A percentile compares a stretch with the other conserved stretches of the same genome.
Conservation (phyloP, 2,329 filamentous ascomycete species). For the Cercospora beticola region DNA sequence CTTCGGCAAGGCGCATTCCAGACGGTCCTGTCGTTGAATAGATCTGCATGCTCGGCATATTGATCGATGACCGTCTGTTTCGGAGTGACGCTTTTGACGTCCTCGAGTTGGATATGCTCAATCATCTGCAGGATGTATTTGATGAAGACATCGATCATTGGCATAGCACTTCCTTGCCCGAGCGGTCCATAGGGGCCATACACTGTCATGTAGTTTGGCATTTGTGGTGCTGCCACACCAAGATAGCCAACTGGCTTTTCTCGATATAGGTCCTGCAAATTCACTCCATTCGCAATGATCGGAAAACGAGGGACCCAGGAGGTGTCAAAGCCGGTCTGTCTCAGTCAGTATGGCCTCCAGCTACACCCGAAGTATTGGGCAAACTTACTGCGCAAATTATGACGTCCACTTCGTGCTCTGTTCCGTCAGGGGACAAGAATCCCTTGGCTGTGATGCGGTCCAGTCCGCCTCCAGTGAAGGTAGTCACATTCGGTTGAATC, state of each 20-base stretch:
- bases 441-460: slow-evolving; percentile 44
- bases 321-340: slow-evolving; percentile 35
- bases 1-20: slow-evolving; percentile 17
- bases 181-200: slow-evolving; percentile 28
- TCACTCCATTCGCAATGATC: slow-evolving; percentile 36
- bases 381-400: slow-evolving; percentile 49
- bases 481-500: neutral
- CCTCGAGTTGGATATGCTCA: slow-evolving; percentile 19
- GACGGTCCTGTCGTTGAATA: slow-evolving; percentile 43
- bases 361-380: neutral
- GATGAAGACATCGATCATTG: slow-evolving; percentile 30
- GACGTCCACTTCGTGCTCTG: slow-evolving; percentile 41
- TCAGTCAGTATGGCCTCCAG: neutral
- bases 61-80: slow-evolving; percentile 31
- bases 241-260: slow-evolving; percentile 34
- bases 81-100: slow-evolving; percentile 25
- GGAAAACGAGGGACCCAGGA: slow-evolving; percentile 38
- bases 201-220: slow-evolving; percentile 33
- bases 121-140: slow-evolving; percentile 39
- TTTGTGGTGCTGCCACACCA: slow-evolving; percentile 29
- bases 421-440: slow-evolving; percentile 42
- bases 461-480: slow-evolving; percentile 28
- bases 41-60: slow-evolving; percentile 39
- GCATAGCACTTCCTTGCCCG: slow-evolving; percentile 24
- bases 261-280: slow-evolving; percentile 32